phyloP scores from a whole-genome alignment of 345 rosid species.

The Turritis glabra region DNA sequence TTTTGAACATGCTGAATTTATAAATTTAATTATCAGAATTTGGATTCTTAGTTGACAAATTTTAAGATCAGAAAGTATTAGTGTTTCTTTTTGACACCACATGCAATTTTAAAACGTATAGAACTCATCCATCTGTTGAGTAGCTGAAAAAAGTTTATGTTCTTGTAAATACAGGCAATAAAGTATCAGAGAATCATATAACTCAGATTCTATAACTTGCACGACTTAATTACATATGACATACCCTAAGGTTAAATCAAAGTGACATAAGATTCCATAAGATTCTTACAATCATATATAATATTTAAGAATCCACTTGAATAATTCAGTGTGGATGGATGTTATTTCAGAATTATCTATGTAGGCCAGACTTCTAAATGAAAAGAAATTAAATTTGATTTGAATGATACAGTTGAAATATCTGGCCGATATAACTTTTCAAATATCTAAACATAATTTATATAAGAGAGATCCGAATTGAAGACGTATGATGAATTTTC shows the following conservation, averaged over 20 bases:
- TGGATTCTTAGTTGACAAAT: too few relatives aligned
- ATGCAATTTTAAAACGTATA: slow-evolving; percentile 7
- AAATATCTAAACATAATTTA: not conserved
- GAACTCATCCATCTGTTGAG: slow-evolving; percentile 7
- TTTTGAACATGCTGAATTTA: too few relatives aligned
- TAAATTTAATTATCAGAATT: too few relatives aligned
- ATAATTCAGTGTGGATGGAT: not conserved
- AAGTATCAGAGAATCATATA: slow-evolving; percentile 19
- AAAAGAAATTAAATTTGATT: slow-evolving; percentile 2
- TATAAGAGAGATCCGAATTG: not conserved
- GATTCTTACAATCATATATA: slow-evolving; percentile 24
- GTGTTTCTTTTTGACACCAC: not conserved
- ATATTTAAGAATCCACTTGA: slow-evolving; percentile 11
- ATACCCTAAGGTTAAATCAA: slow-evolving; percentile 12
- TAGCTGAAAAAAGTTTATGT: not conserved
- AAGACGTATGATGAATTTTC: slow-evolving; percentile 10
- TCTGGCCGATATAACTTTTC: slow-evolving; percentile 1
- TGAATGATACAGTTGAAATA: slow-evolving; percentile 3
- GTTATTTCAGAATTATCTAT: not conserved
- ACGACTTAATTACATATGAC: slow-evolving; percentile 32
- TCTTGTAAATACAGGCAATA: slow-evolving; percentile 26
- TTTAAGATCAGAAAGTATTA: not conserved
- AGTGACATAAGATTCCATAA: slow-evolving; percentile 29
- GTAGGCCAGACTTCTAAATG: slow-evolving; percentile 25
- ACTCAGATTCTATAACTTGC: slow-evolving; percentile 28